These are phyloP conservation scores for Coleophoma cylindrospora DNA, from an alignment of 2,329 filamentous ascomycete genomes.

Conservation along the genomic window DNA sequence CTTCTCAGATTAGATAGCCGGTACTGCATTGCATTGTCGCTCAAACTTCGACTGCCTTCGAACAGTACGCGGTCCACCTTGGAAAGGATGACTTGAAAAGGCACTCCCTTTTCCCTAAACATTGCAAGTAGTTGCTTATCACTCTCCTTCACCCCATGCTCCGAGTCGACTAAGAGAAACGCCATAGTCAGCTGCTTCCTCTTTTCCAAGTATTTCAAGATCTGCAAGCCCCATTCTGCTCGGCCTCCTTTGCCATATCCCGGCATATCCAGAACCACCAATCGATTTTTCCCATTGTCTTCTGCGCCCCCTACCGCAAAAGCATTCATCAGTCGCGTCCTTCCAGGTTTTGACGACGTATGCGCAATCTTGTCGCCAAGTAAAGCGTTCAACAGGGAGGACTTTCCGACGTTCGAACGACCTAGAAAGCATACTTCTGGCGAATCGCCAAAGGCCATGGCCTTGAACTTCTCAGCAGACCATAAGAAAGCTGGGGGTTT, in stretches of 20 bases:
- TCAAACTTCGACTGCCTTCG: constrained; percentile 23
- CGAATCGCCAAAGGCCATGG: constrained; percentile 42
- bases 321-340: constrained; percentile 61
- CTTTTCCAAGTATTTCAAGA: constrained; percentile 61
- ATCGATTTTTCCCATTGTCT: constrained; percentile 19
- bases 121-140: constrained; percentile 53
- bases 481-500: constrained; percentile 51
- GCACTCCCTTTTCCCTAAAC: constrained; percentile 49
- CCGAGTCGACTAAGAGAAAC: constrained; percentile 60
- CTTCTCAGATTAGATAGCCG: constrained; percentile 31
- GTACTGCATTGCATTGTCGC: constrained; percentile 25
- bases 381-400: constrained; percentile 59
- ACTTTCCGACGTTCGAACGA: constrained; percentile 68
- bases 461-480: constrained; percentile 54
- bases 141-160: constrained; percentile 57
- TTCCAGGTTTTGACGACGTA: constrained; percentile 54
- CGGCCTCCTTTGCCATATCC: constrained; percentile 62
- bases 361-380: constrained; percentile 45
- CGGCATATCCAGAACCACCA: constrained; percentile 66
- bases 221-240: constrained; percentile 59
- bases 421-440: constrained; percentile 51
- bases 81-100: constrained; percentile 61
- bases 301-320: constrained; percentile 49
- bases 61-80: constrained; percentile 57
- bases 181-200: constrained; percentile 54